phyloP scores from a whole-genome alignment of 129 eudicot genomes.

The Artemisia argyi region DNA sequence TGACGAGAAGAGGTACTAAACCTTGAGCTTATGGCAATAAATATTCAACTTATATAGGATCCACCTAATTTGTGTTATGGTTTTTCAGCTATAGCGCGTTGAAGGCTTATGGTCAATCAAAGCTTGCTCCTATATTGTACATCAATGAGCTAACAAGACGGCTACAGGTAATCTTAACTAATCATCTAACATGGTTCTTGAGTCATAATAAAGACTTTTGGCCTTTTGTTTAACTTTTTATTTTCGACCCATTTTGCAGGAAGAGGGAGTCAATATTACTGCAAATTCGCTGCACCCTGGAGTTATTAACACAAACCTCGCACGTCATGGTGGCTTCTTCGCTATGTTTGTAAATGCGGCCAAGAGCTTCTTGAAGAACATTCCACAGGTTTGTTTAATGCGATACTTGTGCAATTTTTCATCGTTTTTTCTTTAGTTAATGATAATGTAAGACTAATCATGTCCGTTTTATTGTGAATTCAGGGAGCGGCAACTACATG shows the following conservation, averaged over 20 bases:
- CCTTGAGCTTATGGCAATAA: neutral
- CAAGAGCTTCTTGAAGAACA: constrained; percentile 53
- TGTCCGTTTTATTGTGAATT: neutral
- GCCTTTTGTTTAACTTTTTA: neutral
- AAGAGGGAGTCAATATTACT: constrained; percentile 63
- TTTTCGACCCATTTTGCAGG: constrained; percentile 29
- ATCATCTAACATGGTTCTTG: neutral
- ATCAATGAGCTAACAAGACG: constrained; percentile 75
- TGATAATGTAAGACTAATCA: neutral
- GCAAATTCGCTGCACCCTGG: constrained; percentile 75
- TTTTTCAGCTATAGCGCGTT: constrained; percentile 57
- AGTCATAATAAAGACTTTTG: neutral
- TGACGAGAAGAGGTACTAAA: constrained; percentile 59
- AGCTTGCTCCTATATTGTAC: constrained; percentile 77
- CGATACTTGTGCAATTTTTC: neutral
- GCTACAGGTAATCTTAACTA: constrained; percentile 33
- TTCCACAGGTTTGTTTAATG: constrained; percentile 55
- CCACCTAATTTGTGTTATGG: neutral
- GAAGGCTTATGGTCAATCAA: constrained; percentile 88
- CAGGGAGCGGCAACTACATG: constrained; percentile 93
- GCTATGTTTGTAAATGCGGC: constrained; percentile 28
- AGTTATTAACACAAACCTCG: constrained; percentile 50
- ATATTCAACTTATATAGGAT: neutral
- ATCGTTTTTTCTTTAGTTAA: neutral
- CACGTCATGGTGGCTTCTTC: constrained; percentile 42